Conservation (phyloP, 1,284 basidiomycete species). For the Mycena sp. region DNA sequence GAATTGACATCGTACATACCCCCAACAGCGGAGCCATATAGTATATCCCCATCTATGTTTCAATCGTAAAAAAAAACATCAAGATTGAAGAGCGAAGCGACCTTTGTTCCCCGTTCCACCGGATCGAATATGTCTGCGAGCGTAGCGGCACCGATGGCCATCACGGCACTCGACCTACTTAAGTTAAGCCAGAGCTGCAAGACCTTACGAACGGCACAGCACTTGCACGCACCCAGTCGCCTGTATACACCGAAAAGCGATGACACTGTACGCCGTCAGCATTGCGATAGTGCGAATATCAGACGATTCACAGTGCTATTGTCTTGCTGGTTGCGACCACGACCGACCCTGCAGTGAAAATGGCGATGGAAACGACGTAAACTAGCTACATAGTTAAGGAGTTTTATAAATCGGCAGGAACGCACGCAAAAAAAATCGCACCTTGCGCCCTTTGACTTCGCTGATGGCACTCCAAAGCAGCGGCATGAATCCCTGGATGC, state of each 20-base stretch:
- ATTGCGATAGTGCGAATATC: constrained; percentile 7
- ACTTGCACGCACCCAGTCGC: constrained; percentile 61
- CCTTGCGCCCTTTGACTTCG: constrained; percentile 82
- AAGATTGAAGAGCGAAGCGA: constrained; percentile 20
- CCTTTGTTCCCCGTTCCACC: constrained; percentile 78
- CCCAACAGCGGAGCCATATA: constrained; percentile 72
- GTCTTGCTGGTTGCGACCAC: constrained; percentile 68
- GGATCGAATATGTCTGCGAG: constrained; percentile 86
- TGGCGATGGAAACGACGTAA: constrained; percentile 68
- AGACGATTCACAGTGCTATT: constrained; percentile 55
- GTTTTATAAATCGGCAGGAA: too few species aligned
- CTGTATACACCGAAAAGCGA: constrained; percentile 78
- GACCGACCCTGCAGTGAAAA: constrained; percentile 73
- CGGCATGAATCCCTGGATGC: constrained; percentile 78
- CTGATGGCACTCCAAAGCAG: constrained; percentile 78
- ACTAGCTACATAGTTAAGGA: constrained; percentile 50
- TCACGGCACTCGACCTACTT: constrained; percentile 76
- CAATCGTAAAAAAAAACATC: neutral
- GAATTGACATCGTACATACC: constrained; percentile 37
- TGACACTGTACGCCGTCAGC: constrained; percentile 53
- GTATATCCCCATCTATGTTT: constrained; percentile 72
- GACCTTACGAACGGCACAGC: neutral
- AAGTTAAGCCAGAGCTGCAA: constrained; percentile 8
- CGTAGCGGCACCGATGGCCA: constrained; percentile 77
- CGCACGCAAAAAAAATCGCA: too few species aligned